Evolutionary conservation across 2,329 filamentous ascomycete genomes (phyloP).

Genomic region (Monosporascus sp.): DNA sequence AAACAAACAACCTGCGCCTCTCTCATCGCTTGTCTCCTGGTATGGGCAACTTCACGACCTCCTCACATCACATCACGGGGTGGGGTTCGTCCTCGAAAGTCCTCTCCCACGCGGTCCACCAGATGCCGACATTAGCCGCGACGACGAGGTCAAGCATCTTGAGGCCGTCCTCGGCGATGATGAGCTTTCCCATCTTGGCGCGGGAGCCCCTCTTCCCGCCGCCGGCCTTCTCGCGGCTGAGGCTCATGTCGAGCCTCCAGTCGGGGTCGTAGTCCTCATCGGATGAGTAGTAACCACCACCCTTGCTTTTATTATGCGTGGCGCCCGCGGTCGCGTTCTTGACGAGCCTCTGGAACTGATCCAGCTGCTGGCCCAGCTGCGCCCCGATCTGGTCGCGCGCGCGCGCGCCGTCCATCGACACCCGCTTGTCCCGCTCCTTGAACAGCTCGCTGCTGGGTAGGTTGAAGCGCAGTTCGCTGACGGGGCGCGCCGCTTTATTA

Average conservation of each 20-base stretch:
- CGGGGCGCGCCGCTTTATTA: conserved; percentile 27
- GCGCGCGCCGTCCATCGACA: conserved; percentile 29
- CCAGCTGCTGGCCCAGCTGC: conserved; percentile 19
- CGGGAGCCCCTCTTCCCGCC: conserved; percentile 80
- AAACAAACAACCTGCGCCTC: too few species aligned
- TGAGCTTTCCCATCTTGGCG: conserved; percentile 89
- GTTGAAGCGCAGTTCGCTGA: conserved; percentile 89
- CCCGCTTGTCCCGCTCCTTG: conserved; percentile 20
- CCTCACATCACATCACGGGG: too few species aligned
- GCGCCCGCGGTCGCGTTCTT: conserved; percentile 18
- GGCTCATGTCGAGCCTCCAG: conserved; percentile 58
- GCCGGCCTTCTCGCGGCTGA: conserved; percentile 79
- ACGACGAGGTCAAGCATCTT: conserved; percentile 95
- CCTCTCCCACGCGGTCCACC: conserved; percentile 83
- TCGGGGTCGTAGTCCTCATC: conserved; percentile 36
- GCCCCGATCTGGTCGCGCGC: conserved; percentile 28
- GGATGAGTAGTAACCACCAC: conserved; percentile 16
- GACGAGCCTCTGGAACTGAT: conserved; percentile 19
- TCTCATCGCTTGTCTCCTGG: too few species aligned
- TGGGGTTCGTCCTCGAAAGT: conserved; percentile 13
- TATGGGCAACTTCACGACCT: too few species aligned
- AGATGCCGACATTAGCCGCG: conserved; percentile 84
- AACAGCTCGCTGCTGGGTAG: conserved; percentile 58
- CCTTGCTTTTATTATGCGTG: neutral
- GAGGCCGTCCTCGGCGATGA: conserved; percentile 80